These are phyloP conservation scores for Marsdenia floribunda DNA, from an alignment of 257 asterid species.

Conservation along the genomic window DNA sequence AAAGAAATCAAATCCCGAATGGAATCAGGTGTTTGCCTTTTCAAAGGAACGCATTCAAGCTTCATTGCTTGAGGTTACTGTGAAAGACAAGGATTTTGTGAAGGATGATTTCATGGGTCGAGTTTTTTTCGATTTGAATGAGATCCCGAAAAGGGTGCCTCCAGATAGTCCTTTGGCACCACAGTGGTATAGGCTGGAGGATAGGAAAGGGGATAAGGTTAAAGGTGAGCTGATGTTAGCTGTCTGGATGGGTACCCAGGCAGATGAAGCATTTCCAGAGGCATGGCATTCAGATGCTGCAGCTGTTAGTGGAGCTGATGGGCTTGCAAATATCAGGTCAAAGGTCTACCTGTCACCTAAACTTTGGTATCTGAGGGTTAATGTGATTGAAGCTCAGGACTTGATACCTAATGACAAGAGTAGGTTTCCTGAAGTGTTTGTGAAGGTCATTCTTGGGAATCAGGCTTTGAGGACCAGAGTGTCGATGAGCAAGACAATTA, in stretches of 20 bases:
- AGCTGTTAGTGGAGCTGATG: constrained; percentile 38
- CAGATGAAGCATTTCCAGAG: constrained; percentile 52
- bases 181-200: constrained; percentile 51
- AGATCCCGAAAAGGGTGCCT: constrained; percentile 49
- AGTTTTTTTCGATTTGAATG: constrained; percentile 42
- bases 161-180: constrained; percentile 55
- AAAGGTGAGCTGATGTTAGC: constrained; percentile 51
- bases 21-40: constrained; percentile 50
- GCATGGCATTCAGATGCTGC: constrained; percentile 59
- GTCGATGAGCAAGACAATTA: constrained; percentile 36
- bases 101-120: constrained; percentile 45
- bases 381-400: constrained; percentile 51
- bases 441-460: constrained; percentile 38
- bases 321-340: constrained; percentile 40
- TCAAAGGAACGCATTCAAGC: constrained; percentile 47
- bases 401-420: constrained; percentile 34
- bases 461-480: constrained; percentile 42
- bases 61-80: constrained; percentile 38
- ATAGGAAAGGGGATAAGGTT: constrained; percentile 33
- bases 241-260: constrained; percentile 55
- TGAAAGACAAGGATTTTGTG: constrained; percentile 43
- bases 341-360: constrained; percentile 46
- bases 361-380: constrained; percentile 48
- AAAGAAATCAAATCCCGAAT: constrained; percentile 42
- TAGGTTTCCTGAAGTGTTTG: constrained; percentile 43